Conservation (phyloP, 257 asterid genomes). For the Nicotiana attenuata region DNA sequence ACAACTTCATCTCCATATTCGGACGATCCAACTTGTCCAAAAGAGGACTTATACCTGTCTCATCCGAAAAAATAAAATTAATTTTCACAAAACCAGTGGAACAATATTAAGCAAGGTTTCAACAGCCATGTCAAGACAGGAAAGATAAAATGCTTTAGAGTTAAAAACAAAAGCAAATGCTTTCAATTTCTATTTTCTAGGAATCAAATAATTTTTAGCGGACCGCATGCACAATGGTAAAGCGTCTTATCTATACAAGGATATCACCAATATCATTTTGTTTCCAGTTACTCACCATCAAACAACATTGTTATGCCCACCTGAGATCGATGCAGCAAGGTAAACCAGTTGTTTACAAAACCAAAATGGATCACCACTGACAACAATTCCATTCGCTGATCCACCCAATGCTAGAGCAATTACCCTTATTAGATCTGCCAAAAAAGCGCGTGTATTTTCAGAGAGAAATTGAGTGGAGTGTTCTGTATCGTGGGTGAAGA, state of each 20-base stretch:
- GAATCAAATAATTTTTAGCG: slow-evolving; percentile 39
- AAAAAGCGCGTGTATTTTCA: too few species aligned
- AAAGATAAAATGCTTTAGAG: not conserved
- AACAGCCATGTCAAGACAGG: too few species aligned
- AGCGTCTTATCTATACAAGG: not conserved
- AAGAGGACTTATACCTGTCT: slow-evolving; percentile 54
- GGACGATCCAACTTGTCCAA: slow-evolving; percentile 75
- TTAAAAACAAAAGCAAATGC: not conserved
- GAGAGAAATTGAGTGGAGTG: too few species aligned
- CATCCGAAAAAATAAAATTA: not conserved
- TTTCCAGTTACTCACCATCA: too few species aligned
- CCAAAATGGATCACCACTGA: slow-evolving; percentile 94
- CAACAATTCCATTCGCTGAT: slow-evolving; percentile 49
- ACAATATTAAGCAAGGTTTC: not conserved
- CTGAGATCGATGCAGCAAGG: too few species aligned
- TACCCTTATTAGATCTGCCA: not conserved
- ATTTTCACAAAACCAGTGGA: not conserved
- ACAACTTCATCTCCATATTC: slow-evolving; percentile 48
- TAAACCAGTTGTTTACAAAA: slow-evolving; percentile 63
- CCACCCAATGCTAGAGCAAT: slow-evolving; percentile 74
- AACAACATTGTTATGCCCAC: too few species aligned
- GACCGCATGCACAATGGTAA: slow-evolving; percentile 90
- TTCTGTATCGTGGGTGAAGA: too few species aligned
- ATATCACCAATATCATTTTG: not conserved
- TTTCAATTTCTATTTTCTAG: not conserved